Evolutionary conservation across 2,329 filamentous ascomycete species (phyloP), one percentile per base, ranked within the genome.

Genomic region (Emmonsia crescens): DNA sequence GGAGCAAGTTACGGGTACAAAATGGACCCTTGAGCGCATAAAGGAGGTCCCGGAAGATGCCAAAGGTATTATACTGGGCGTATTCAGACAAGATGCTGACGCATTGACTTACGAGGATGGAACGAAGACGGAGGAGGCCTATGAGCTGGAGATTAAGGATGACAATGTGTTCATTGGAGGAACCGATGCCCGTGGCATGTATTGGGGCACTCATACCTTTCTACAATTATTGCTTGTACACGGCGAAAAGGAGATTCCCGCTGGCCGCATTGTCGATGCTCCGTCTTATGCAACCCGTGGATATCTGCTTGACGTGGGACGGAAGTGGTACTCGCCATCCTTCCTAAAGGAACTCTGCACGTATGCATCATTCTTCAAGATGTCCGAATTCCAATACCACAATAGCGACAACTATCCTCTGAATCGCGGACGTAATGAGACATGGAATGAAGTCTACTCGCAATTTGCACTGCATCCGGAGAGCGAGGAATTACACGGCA

Each of bases 341-440:
- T 85, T 83, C 64, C 66, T 85, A 19, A 74, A 77, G 48, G 82
- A 85, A n/a, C 72, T 85, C 64, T 85, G 83, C 69, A 77, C 79
- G 0, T 85, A 84, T 69, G 79, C 83, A 64, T 84, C 82, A 33
- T 85, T 82, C 68, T 85, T 83, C 73, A 85, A 85, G 66, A 79
- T 84, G 64, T 84, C 83, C 64, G 79, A 78, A 0, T 80, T 85
- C 59, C 83, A 85, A 52, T 70, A 85, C 21, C 83, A 85, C 67
- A 74, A 83, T 3, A 83, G 78, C 63, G 83, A 85, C 67, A 85
- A 84, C 65, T 78, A 80, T 51, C 82, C 81, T 42, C 72, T 78
- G 1, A 72, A 75, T 27, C 74, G 78, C 21, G 83, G 84, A 55
- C 76, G 74, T 2, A 73, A 75, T 21, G 77, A 81, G 56, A 76